These are phyloP conservation scores for Kalmusia sp. DNA, from an alignment of 2,329 filamentous ascomycete genomes.

Conservation along the genomic window DNA sequence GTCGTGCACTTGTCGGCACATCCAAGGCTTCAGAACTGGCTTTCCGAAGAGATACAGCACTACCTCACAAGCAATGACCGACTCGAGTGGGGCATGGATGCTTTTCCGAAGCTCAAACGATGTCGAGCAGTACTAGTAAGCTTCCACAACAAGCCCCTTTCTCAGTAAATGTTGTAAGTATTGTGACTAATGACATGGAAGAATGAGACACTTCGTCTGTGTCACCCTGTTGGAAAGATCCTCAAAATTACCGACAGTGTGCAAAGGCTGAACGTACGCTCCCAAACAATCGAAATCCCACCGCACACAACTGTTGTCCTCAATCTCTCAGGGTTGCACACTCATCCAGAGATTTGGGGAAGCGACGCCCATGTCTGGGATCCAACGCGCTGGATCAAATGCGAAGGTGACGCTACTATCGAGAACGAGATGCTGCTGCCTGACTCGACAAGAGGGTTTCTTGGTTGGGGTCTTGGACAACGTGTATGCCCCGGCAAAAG, in stretches of 20 bases:
- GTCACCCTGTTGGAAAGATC: constrained; percentile 15
- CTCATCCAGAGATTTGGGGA: constrained; percentile 40
- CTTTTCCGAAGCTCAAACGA: constrained; percentile 54
- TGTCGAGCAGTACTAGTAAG: constrained; percentile 53
- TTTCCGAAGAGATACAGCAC: constrained; percentile 50
- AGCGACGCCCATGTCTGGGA: constrained; percentile 33
- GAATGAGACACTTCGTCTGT: constrained; percentile 18
- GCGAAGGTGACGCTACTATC: not conserved
- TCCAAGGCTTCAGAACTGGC: constrained; percentile 56
- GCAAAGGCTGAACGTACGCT: constrained; percentile 8
- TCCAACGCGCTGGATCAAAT: constrained; percentile 36
- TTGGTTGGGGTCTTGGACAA: constrained; percentile 24
- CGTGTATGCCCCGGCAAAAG: constrained; percentile 29
- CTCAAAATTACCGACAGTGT: constrained; percentile 8
- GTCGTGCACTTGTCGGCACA: constrained; percentile 53
- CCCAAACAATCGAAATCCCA: constrained; percentile 13
- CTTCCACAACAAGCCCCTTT: constrained; percentile 18
- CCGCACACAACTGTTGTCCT: constrained; percentile 1
- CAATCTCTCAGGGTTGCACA: constrained; percentile 35
- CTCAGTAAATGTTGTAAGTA: not conserved
- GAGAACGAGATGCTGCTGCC: constrained; percentile 17
- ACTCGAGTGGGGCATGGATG: constrained; percentile 42
- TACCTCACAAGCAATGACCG: constrained; percentile 17
- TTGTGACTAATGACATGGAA: constrained; percentile 14
- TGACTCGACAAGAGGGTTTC: constrained; percentile 15